Percentiles rank a stretch among this genome's conserved stretches.
These are phyloP conservation scores for Myxozyma monticola DNA, from an alignment of 805 yeast species.

Conservation along the genomic window DNA sequence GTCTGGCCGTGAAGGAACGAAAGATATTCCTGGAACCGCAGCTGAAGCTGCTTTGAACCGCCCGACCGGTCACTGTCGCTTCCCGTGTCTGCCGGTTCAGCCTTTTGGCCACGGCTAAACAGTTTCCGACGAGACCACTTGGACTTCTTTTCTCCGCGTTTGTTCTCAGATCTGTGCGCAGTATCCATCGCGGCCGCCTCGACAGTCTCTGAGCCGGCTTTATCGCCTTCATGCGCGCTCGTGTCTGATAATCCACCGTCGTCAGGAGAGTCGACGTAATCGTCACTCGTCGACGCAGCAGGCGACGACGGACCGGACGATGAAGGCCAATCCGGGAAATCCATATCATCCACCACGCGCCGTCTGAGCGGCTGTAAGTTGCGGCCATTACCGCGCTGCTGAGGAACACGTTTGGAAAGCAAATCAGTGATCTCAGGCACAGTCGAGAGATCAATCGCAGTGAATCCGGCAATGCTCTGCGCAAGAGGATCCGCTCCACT, in stretches of 20 bases:
- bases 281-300: conserved; percentile 21
- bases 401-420: conserved; percentile 1
- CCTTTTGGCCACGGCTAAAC: conserved; percentile 4
- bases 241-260: conserved; percentile 1
- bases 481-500: conserved; percentile 62
- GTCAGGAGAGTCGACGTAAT: conserved; percentile 9
- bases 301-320: conserved; percentile 30
- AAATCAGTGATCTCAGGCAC: conserved; percentile 5
- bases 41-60: conserved; percentile 15
- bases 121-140: conserved; percentile 11
- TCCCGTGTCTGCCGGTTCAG: background rate
- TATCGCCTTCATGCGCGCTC: background rate
- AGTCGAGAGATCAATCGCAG: conserved; percentile 34
- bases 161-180: conserved; percentile 1
- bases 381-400: background rate
- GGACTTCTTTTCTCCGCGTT: conserved; percentile 9
- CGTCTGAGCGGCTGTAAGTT: too few relatives aligned
- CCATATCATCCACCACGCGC: background rate
- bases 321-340: conserved; percentile 30
- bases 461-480: conserved; percentile 51
- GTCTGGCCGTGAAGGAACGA: conserved; percentile 21
- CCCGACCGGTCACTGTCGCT: conserved; percentile 3
- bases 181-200: background rate
- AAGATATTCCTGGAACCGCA: conserved; percentile 23
- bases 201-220: conserved; percentile 7